Conservation (phyloP, 1,139 yeast species). For the Kodamaea plutei region DNA sequence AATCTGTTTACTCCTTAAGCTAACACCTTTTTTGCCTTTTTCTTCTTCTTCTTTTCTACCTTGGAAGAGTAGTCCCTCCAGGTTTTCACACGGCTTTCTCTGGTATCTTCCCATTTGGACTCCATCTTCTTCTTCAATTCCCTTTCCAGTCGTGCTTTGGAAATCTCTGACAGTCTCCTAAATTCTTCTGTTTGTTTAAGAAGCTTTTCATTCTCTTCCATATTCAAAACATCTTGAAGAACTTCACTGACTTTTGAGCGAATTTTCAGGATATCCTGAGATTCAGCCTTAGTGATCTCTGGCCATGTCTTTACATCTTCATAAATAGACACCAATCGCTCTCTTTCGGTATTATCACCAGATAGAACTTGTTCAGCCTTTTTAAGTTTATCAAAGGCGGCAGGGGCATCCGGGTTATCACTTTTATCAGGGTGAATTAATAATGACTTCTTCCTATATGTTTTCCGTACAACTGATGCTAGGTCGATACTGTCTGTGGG, state of each 20-base stretch:
- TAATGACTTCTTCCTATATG: conserved; percentile 56
- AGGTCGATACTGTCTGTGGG: conserved; percentile 27
- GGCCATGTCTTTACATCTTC: conserved; percentile 39
- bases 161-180: conserved; percentile 16
- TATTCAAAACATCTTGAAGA: conserved; percentile 30
- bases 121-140: conserved; percentile 38
- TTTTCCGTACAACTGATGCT: conserved; percentile 33
- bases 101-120: conserved; percentile 57
- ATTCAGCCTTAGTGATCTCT: no score
- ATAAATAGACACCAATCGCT: conserved; percentile 32
- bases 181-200: conserved; percentile 28
- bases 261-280: conserved; percentile 21
- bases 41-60: conserved; percentile 40
- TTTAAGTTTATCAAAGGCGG: conserved; percentile 55
- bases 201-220: conserved; percentile 31
- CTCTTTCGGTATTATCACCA: conserved; percentile 31
- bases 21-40: conserved; percentile 33
- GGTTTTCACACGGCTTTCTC: conserved; percentile 55
- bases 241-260: conserved; percentile 34
- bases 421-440: conserved; percentile 70
- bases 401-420: conserved; percentile 50
- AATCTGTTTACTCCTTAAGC: no score
- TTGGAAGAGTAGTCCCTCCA: conserved; percentile 56
- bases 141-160: conserved; percentile 36
- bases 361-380: conserved; percentile 29